Base-by-base conservation (phyloP, 1,284 basidiomycete genomes). In the Ganoderma sp. region DNA sequence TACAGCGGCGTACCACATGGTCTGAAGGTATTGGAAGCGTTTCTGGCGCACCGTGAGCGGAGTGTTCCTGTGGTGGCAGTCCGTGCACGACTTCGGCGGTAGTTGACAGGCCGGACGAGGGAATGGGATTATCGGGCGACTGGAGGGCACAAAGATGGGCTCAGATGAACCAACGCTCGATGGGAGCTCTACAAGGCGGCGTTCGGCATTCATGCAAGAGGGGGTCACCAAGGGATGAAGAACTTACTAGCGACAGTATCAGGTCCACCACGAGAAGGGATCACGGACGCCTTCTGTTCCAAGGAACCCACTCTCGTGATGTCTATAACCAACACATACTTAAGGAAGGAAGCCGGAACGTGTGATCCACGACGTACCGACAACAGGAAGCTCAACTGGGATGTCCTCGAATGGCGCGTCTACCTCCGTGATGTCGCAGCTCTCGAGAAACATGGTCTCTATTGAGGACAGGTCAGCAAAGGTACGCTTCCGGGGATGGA, bases 341-440 rank as follows among this genome's bases (percentile, higher is more conserved):
- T n/a, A 28, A 34, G 32, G 17, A 56, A 7, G 52, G 14, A 60
- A 39, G 58, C 15, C 37, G 14, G 10, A 25, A n/a, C 2, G 22
- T 6, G 14, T 12, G 14, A 41, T 6, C 14, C n/a, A 12, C 41
- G 37, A 60, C 58, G 37, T 39, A 60, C 58, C 41, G 4, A 28
- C 15, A 5, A 60, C 14, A 4, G 22, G 2, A 3, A 60, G 3
- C 37, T 41, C 37, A 6, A 6, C 19, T 4, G 37, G 39, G 2
- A 32, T 8, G 8, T 25, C 41, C 22, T 39, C 37, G 17, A 42
- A 15, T 1, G 17, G 14, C 17, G 61, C 19, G 2, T 42, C 45
- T 7, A 65, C 39, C 34, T 65, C 64, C 25, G 58, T 54, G 15
- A 52, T 61, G 59, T 61, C 64, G 37, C 28, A 7, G 8, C 58